Evolutionary conservation across 1,284 basidiomycete species (phyloP).

Genomic region (Bjerkandera adusta): DNA sequence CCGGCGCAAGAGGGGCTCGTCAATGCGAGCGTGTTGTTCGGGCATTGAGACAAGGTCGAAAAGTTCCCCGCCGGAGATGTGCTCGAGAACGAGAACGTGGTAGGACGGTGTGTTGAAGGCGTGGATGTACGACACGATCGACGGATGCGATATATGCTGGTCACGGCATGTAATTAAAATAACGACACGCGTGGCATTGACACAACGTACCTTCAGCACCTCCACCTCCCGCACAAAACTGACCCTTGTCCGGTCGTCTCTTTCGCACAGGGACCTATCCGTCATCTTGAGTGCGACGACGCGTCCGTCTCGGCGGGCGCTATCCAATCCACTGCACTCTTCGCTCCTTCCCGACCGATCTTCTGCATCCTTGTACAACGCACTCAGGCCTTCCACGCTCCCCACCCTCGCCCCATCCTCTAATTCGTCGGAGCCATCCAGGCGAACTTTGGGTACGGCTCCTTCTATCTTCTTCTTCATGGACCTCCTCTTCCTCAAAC

Average conservation of each 20-base stretch:
- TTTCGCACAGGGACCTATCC: conserved; percentile 50
- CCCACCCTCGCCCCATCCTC: conserved; percentile 13
- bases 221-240: conserved; percentile 88
- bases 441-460: conserved; percentile 4
- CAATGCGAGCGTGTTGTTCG: conserved; percentile 44
- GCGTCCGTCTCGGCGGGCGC: conserved; percentile 31
- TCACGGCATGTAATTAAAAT: too few relatives aligned
- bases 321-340: not conserved
- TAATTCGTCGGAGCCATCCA: not conserved
- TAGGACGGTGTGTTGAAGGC: conserved; percentile 75
- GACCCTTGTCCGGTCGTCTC: conserved; percentile 73
- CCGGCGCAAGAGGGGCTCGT: conserved; percentile 63
- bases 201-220: conserved; percentile 62
- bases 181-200: conserved; percentile 17
- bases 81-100: conserved; percentile 83
- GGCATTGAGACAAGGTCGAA: conserved; percentile 76
- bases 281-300: conserved; percentile 88
- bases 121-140: conserved; percentile 71
- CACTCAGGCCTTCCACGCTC: conserved; percentile 13
- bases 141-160: conserved; percentile 83
- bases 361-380: conserved; percentile 12
- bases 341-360: not conserved
- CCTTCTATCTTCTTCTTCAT: conserved; percentile 7
- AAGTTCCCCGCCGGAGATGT: conserved; percentile 80
- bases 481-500: conserved; percentile 8